These are phyloP conservation scores for Termitomyces sp. DNA, from an alignment of 768 basidiomycete species.

Conservation along the genomic window DNA sequence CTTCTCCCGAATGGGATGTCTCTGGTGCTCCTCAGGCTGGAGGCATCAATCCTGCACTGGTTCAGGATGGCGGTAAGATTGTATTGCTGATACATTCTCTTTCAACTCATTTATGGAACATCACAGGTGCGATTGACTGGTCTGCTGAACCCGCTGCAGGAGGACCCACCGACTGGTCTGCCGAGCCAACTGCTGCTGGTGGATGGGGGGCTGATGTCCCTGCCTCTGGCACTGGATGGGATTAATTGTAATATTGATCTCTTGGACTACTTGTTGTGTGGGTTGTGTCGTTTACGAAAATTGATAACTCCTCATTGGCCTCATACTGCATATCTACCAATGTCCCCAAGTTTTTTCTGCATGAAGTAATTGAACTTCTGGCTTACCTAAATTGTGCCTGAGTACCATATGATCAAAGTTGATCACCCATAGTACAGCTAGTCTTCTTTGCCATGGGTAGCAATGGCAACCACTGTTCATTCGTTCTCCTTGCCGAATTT, in stretches of 20 bases:
- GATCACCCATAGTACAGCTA: conserved; percentile 31
- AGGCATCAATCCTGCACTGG: conserved; percentile 72
- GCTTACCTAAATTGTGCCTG: conserved; percentile 1
- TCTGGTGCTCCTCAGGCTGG: conserved; percentile 62
- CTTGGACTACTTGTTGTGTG: conserved; percentile 6
- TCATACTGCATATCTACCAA: neutral
- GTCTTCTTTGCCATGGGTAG: conserved; percentile 42
- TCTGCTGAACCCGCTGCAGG: conserved; percentile 55
- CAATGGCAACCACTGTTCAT: conserved; percentile 78
- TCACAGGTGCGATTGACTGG: conserved; percentile 77
- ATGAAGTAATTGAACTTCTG: neutral
- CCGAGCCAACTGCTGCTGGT: conserved; percentile 56
- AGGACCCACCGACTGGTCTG: conserved; percentile 74
- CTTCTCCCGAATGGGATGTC: conserved; percentile 72
- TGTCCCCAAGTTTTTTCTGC: neutral
- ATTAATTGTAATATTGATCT: conserved; percentile 26
- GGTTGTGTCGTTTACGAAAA: conserved; percentile 10
- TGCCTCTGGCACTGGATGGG: conserved; percentile 30
- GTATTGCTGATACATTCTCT: conserved; percentile 5
- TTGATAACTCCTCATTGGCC: conserved; percentile 7
- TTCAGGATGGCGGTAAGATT: conserved; percentile 49
- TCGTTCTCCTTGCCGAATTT: conserved; percentile 97
- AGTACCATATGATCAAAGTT: neutral
- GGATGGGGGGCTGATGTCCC: conserved; percentile 40
- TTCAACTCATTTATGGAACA: neutral